Percentiles rank a stretch among this genome's conserved stretches.
Conservation (phyloP, 2,329 filamentous ascomycete species). For the Metarhizium brunneum region DNA sequence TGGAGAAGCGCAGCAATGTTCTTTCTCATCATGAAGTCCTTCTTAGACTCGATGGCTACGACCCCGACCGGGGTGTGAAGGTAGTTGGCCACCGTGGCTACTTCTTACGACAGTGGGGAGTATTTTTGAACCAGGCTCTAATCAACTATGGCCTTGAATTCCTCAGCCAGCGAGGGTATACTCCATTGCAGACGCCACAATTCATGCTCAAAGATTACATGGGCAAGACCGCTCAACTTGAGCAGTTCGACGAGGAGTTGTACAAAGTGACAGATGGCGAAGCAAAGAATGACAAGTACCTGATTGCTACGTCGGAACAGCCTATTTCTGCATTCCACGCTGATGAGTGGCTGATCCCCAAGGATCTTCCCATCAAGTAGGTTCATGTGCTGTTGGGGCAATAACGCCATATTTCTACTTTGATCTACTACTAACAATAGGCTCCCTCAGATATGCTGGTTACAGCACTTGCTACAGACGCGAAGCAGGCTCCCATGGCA, state of each 20-base stretch:
- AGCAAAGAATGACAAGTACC: slow-evolving; percentile 76
- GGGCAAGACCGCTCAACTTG: slow-evolving; percentile 95
- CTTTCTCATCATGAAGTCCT: slow-evolving; percentile 96
- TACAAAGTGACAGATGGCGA: slow-evolving; percentile 94
- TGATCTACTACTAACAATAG: background rate
- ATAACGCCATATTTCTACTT: background rate
- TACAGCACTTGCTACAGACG: slow-evolving; percentile 94
- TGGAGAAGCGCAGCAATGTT: slow-evolving; percentile 60
- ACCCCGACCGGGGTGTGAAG: slow-evolving; percentile 87
- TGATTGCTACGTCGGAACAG: slow-evolving; percentile 80
- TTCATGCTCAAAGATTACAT: slow-evolving; percentile 95
- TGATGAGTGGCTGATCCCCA: slow-evolving; percentile 81
- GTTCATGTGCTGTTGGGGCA: slow-evolving; percentile 1
- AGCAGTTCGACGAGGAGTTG: slow-evolving; percentile 94
- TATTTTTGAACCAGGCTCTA: slow-evolving; percentile 85
- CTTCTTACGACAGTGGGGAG: slow-evolving; percentile 80
- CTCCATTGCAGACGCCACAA: slow-evolving; percentile 74
- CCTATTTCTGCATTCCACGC: slow-evolving; percentile 88
- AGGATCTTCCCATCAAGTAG: slow-evolving; percentile 80
- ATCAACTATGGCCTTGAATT: slow-evolving; percentile 95
- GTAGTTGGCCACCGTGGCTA: slow-evolving; percentile 92
- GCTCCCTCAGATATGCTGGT: slow-evolving; percentile 66
- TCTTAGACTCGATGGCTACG: slow-evolving; percentile 78
- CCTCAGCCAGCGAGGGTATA: slow-evolving; percentile 71
- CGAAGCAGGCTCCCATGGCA: slow-evolving; percentile 77